Base-by-base conservation (phyloP, 2,329 filamentous ascomycete genomes). In the Lithohypha guttulata region DNA sequence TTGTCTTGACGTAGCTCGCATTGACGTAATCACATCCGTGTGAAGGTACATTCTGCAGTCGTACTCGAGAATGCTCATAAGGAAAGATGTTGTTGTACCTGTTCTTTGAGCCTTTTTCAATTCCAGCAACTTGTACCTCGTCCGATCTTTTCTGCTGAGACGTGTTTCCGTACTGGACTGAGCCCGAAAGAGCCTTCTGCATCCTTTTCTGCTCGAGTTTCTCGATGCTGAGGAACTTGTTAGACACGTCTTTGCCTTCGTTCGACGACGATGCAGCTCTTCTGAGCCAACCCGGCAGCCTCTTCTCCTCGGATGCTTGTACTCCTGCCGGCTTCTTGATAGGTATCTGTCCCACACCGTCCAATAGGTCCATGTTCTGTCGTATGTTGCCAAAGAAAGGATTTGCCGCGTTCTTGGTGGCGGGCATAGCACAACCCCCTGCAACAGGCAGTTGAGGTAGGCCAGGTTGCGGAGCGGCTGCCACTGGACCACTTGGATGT, bases 61-160 rank as follows among this genome's bases (percentile, higher is more conserved):
- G 85, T 39, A 98, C 91, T 43, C 91, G 71, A 2, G 85, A 79
- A 59, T 98, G 91, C 55, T 96, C 89, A 56, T 93, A 98, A 0
- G 91, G 91, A 62, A 93, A 79, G 41, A 96, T 95, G 51, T 95
- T 93, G 64, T 95, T 96, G 66, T 98, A 98, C 6, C 91, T 76
- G 53, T 98, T 98, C 66, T 96, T 96, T 13, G 71, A 77, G 6
- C 91, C 91, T 59, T 95, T 91, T 54, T 98, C 91, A 20, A 98
- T 82, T 6, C 91, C 91, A 0, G 84, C 91, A 36, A 98, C 77
- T 51, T 84, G 81, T 6, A 93, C 74, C 15, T 61, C 60, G 25
- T 64, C 57, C 1, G 61, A 54, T 0, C 59, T 50, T 1, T 70
- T 55, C 0, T 54, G 43, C 0, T 54, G 43, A 14, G 36, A 49